phyloP scores from a whole-genome alignment of 139 green algal species.

The Chlorella sp. region DNA sequence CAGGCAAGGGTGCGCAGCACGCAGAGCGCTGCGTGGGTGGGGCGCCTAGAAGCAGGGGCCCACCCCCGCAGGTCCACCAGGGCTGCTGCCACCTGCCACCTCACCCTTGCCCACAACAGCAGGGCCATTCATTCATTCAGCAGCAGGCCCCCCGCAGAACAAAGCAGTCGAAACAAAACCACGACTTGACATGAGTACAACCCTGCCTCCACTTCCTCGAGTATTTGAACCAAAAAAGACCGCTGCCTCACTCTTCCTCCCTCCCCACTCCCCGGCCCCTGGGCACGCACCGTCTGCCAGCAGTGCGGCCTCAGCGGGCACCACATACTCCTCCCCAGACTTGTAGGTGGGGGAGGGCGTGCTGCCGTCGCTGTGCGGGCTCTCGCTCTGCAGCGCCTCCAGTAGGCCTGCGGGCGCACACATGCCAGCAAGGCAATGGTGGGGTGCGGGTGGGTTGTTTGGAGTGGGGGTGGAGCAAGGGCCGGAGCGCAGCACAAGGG shows the following conservation, averaged over 20 bases:
- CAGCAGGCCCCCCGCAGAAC: too few relatives aligned
- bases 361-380: slow-evolving; percentile 28
- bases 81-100: too few relatives aligned
- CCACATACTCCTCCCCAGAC: slow-evolving; percentile 46
- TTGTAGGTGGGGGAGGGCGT: slow-evolving; percentile 19
- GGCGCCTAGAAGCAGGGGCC: too few relatives aligned
- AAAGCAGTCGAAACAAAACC: too few relatives aligned
- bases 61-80: background rate
- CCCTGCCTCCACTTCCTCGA: too few relatives aligned
- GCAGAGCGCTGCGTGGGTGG: background rate
- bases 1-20: background rate
- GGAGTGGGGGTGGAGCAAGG: background rate
- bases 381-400: slow-evolving; percentile 44
- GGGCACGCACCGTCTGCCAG: slow-evolving; percentile 40
- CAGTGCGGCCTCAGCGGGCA: slow-evolving; percentile 45
- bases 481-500: too few relatives aligned
- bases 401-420: slow-evolving; percentile 47
- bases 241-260: background rate
- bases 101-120: too few relatives aligned
- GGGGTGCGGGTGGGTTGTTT: background rate
- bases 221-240: too few relatives aligned
- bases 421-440: too few relatives aligned
- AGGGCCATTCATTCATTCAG: too few relatives aligned
- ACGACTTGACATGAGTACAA: too few relatives aligned
- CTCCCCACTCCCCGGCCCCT: too few relatives aligned